phyloP scores from a whole-genome alignment of 2,329 filamentous ascomycete genomes.

The Herpotrichia juniperi region DNA sequence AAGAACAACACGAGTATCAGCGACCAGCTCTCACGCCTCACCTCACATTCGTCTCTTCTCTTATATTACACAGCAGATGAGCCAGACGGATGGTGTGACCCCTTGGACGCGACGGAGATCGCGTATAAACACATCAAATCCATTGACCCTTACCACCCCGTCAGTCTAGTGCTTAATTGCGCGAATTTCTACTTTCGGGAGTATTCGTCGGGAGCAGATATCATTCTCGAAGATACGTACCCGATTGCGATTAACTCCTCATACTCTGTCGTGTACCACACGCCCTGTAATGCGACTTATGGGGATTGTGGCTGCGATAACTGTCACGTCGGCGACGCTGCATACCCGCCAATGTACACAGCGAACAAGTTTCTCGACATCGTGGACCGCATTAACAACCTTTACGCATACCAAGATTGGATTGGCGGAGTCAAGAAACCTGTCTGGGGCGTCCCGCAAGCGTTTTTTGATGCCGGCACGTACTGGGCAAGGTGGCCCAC shows the following conservation, averaged over 20 bases:
- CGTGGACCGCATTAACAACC: conserved; percentile 49
- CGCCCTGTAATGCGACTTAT: conserved; percentile 63
- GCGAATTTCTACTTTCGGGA: conserved; percentile 64
- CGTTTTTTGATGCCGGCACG: conserved; percentile 52
- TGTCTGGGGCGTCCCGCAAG: conserved; percentile 58
- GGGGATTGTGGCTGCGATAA: conserved; percentile 70
- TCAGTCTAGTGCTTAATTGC: conserved; percentile 66
- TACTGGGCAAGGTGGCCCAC: conserved; percentile 58
- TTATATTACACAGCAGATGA: conserved; percentile 60
- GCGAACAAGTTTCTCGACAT: conserved; percentile 57
- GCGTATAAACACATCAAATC: conserved; percentile 54
- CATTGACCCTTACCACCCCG: conserved; percentile 67
- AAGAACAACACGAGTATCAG: conserved; percentile 46
- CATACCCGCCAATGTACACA: conserved; percentile 13
- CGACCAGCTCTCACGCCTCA: conserved; percentile 45
- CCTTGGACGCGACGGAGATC: conserved; percentile 54
- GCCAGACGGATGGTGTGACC: conserved; percentile 63
- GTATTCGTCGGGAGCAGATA: conserved; percentile 62
- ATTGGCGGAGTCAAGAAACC: conserved; percentile 41
- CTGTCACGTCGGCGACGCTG: conserved; percentile 52
- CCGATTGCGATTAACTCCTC: conserved; percentile 64
- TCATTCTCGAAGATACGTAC: conserved; percentile 66
- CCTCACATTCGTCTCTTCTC: conserved; percentile 45
- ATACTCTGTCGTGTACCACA: conserved; percentile 61
- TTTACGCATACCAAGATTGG: conserved; percentile 50